Percentiles rank a stretch among this genome's conserved stretches.
Conservation (phyloP, 139 green algal species). For the Tetraselmis striata region DNA sequence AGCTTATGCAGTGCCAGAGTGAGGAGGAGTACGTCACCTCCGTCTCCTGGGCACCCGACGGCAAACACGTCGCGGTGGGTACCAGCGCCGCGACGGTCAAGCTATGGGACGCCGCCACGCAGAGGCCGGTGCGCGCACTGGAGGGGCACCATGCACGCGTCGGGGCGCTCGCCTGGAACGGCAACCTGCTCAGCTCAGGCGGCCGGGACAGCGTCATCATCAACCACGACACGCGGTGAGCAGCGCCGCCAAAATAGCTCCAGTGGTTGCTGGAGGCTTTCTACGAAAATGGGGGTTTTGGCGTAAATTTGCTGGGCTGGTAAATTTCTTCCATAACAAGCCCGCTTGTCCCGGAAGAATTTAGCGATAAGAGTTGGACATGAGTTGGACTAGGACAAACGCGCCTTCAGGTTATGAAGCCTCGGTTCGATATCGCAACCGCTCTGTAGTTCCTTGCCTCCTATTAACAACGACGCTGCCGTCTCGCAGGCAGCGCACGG, state of each 20-base stretch:
- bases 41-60: constrained; percentile 43
- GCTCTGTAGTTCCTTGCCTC: too few species aligned
- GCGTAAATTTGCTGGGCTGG: too few species aligned
- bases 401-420: too few species aligned
- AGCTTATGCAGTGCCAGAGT: constrained; percentile 26
- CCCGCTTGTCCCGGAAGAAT: too few species aligned
- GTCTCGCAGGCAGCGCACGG: neutral
- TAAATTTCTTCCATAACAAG: too few species aligned
- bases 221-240: constrained; percentile 44
- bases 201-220: constrained; percentile 42
- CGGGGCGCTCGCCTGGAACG: constrained; percentile 43
- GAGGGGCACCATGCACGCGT: constrained; percentile 41
- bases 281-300: too few species aligned
- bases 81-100: constrained; percentile 39
- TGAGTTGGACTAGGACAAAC: too few species aligned
- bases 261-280: too few species aligned
- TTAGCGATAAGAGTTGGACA: too few species aligned
- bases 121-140: constrained; percentile 30
- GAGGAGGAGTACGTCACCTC: constrained; percentile 44
- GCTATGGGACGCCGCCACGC: constrained; percentile 40
- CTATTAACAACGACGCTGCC: too few species aligned
- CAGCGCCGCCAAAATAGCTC: too few species aligned
- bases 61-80: constrained; percentile 50
- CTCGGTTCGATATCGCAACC: too few species aligned
- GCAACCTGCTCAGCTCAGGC: constrained; percentile 31